These are phyloP conservation scores for Myriosclerotinia duriaeana DNA, from an alignment of 2,329 filamentous ascomycete species.

Conservation along the genomic window DNA sequence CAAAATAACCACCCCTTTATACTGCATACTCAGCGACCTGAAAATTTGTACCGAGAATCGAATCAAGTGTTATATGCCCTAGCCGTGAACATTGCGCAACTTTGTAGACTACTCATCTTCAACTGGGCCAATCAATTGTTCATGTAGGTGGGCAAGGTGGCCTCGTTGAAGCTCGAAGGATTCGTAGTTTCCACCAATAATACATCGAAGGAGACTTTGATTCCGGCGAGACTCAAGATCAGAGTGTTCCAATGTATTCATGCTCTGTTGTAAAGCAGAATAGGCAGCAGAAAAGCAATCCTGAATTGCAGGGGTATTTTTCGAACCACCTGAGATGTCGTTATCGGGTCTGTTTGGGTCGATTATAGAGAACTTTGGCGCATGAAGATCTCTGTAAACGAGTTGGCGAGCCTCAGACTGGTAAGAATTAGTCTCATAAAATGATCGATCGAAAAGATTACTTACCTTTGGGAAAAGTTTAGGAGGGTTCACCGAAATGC, in stretches of 20 bases:
- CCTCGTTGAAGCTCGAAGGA: conserved; percentile 69
- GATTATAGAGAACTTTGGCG: conserved; percentile 76
- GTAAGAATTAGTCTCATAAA: conserved; percentile 14
- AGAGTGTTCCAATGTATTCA: conserved; percentile 50
- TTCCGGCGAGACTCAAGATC: conserved; percentile 34
- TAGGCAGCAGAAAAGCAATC: conserved; percentile 68
- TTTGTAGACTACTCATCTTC: conserved; percentile 20
- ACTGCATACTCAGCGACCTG: conserved; percentile 11
- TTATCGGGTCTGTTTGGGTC: conserved; percentile 85
- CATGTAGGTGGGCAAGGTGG: conserved; percentile 43
- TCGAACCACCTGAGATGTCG: conserved; percentile 86
- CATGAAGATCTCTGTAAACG: conserved; percentile 51
- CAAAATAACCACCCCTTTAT: conserved; percentile 7
- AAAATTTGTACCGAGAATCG: conserved; percentile 1
- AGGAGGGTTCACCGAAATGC: conserved; percentile 74
- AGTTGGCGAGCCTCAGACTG: conserved; percentile 39
- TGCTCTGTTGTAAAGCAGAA: conserved; percentile 54
- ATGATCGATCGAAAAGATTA: conserved; percentile 23
- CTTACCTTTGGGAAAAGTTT: conserved; percentile 74
- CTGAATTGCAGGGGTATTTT: conserved; percentile 66
- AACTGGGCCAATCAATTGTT: conserved; percentile 33
- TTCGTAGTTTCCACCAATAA: conserved; percentile 77
- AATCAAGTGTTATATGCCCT: conserved; percentile 1
- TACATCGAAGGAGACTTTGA: conserved; percentile 60
- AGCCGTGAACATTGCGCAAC: background rate